Percentiles rank a stretch among this genome's conserved stretches.
These are phyloP conservation scores for Lachnellula occidentalis DNA, from an alignment of 2,329 filamentous ascomycete genomes.

Conservation along the genomic window DNA sequence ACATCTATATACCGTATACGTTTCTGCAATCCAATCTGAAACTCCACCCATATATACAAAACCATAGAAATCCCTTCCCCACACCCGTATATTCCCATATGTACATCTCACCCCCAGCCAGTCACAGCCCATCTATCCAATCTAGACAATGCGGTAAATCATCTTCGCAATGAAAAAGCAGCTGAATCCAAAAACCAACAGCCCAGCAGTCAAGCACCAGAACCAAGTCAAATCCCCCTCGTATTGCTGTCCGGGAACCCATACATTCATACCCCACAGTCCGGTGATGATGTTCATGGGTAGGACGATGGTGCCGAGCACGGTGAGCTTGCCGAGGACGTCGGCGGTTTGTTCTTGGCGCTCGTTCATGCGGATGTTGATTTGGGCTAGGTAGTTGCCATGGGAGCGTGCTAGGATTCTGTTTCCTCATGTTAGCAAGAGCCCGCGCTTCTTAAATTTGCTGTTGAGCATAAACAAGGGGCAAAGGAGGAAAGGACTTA, in stretches of 20 bases:
- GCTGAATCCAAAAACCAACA: slow-evolving; percentile 71
- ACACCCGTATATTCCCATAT: too few relatives aligned
- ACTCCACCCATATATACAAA: too few relatives aligned
- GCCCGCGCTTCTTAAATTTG: neutral
- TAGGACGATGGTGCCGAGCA: slow-evolving; percentile 91
- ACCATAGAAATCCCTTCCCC: too few relatives aligned
- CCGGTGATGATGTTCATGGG: slow-evolving; percentile 99
- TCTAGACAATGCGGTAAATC: slow-evolving; percentile 30
- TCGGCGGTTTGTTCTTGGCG: slow-evolving; percentile 93
- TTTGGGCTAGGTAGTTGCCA: slow-evolving; percentile 96
- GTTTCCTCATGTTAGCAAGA: slow-evolving; percentile 10
- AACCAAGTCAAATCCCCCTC: slow-evolving; percentile 75
- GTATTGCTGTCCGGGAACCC: slow-evolving; percentile 84
- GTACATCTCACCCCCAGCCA: too few relatives aligned
- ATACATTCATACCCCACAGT: slow-evolving; percentile 98
- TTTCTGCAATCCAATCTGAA: too few relatives aligned
- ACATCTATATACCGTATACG: too few relatives aligned
- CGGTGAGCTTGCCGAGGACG: slow-evolving; percentile 88
- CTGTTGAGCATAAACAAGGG: neutral
- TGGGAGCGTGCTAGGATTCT: slow-evolving; percentile 88
- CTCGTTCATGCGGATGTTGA: slow-evolving; percentile 99
- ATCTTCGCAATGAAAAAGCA: slow-evolving; percentile 49
- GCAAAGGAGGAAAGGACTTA: slow-evolving; percentile 39
- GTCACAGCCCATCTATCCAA: too few relatives aligned
- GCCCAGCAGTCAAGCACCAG: slow-evolving; percentile 64